Evolutionary conservation across 2,329 filamentous ascomycete genomes (phyloP).

Genomic region (Ophiocordyceps camponoti-floridani): DNA sequence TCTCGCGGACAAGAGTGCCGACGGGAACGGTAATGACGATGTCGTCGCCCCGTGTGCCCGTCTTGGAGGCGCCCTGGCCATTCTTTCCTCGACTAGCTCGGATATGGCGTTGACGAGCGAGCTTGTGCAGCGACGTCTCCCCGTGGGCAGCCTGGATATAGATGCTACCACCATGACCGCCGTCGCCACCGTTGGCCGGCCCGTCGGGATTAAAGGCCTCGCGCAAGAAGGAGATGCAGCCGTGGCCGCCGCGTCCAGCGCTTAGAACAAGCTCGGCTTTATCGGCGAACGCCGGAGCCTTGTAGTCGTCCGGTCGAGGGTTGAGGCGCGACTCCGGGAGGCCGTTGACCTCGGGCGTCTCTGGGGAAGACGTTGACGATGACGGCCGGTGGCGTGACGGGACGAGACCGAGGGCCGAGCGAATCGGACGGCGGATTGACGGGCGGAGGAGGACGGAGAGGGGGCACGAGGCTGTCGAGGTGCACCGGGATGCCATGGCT

Average conservation of each 20-base stretch:
- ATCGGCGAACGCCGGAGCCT: conserved; percentile 69
- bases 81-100: conserved; percentile 61
- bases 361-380: conserved; percentile 8
- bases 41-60: conserved; percentile 72
- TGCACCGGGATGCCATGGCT: background rate
- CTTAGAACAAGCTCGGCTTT: conserved; percentile 61
- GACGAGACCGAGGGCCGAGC: background rate
- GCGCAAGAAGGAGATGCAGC: conserved; percentile 84
- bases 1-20: conserved; percentile 75
- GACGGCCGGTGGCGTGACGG: conserved; percentile 2
- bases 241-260: conserved; percentile 70
- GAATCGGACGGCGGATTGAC: background rate
- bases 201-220: conserved; percentile 82
- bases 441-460: background rate
- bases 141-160: conserved; percentile 88
- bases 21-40: conserved; percentile 80
- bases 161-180: conserved; percentile 76
- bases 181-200: conserved; percentile 87
- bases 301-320: conserved; percentile 70
- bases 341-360: conserved; percentile 11
- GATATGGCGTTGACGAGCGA: conserved; percentile 58
- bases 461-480: background rate
- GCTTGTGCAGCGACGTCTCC: conserved; percentile 84
- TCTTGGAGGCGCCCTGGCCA: conserved; percentile 54
- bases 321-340: conserved; percentile 47